These are phyloP conservation scores for Vaccinium macrocarpon DNA, from an alignment of 148 eudicot genomes.

Conservation along the genomic window DNA sequence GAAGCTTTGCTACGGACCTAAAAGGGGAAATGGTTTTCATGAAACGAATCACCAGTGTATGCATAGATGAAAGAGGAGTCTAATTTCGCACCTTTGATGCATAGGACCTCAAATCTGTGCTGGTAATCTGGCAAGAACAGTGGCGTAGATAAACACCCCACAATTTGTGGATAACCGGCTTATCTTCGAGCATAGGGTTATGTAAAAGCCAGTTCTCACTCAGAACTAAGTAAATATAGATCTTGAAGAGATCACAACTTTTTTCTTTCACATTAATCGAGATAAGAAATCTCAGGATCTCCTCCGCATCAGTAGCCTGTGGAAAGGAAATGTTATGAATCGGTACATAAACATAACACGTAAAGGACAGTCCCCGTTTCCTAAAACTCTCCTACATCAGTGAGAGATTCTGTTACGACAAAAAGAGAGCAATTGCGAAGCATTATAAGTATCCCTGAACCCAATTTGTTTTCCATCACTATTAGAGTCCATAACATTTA, in stretches of 20 bases:
- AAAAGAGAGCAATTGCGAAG: not conserved
- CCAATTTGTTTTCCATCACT: not conserved
- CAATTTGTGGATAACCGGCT: constrained; percentile 32
- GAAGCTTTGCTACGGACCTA: constrained; percentile 91
- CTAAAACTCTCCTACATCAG: not conserved
- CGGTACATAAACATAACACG: not conserved
- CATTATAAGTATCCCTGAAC: not conserved
- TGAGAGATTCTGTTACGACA: too few relatives aligned
- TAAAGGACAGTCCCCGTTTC: not conserved
- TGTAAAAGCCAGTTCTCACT: constrained; percentile 66
- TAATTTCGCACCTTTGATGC: constrained; percentile 65
- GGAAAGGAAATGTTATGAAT: not conserved
- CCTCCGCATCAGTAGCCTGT: constrained; percentile 56
- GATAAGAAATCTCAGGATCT: constrained; percentile 43
- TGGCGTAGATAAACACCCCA: constrained; percentile 62
- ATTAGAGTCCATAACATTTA: not conserved
- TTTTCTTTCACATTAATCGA: constrained; percentile 64
- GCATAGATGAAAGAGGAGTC: constrained; percentile 1
- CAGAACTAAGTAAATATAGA: constrained; percentile 64
- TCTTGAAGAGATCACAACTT: constrained; percentile 61
- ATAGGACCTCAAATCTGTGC: constrained; percentile 76
- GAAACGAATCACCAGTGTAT: not conserved
- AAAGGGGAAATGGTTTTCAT: constrained; percentile 11
- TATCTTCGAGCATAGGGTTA: constrained; percentile 25
- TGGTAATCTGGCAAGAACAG: constrained; percentile 71